phyloP scores from a whole-genome alignment of 768 basidiomycete genomes.

The Termitomyces sp. region DNA sequence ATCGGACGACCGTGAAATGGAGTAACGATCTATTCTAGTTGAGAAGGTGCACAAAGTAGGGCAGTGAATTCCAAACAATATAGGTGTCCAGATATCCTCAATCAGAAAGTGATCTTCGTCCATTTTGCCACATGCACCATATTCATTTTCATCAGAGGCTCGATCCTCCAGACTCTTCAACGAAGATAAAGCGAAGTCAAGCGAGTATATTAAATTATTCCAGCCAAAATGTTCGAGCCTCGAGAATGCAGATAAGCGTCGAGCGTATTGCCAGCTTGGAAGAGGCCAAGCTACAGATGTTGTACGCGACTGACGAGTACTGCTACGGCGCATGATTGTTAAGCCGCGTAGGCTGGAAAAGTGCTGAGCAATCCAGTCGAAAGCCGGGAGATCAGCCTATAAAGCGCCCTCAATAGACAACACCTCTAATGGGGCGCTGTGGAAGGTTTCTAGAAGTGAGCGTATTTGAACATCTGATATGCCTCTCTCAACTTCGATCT shows the following conservation, averaged over 20 bases:
- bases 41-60: neutral
- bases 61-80: neutral
- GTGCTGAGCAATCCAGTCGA: neutral
- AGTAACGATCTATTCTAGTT: neutral
- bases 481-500: neutral
- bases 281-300: neutral
- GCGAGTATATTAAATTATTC: neutral
- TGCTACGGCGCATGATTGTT: neutral
- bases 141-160: neutral
- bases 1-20: neutral
- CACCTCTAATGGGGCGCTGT: neutral
- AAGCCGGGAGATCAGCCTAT: neutral
- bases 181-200: neutral
- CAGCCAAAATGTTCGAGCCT: slow-evolving; percentile 2
- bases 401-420: neutral
- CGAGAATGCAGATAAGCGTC: neutral
- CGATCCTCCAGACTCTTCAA: neutral
- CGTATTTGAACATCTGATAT: neutral
- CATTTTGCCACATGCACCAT: neutral
- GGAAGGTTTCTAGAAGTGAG: neutral
- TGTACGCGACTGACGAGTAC: neutral
- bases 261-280: slow-evolving; percentile 5
- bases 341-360: neutral
- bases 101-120: neutral
- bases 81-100: neutral